These are phyloP conservation scores for Colletotrichum truncatum DNA, from an alignment of 2,329 filamentous ascomycete genomes.

Conservation along the genomic window DNA sequence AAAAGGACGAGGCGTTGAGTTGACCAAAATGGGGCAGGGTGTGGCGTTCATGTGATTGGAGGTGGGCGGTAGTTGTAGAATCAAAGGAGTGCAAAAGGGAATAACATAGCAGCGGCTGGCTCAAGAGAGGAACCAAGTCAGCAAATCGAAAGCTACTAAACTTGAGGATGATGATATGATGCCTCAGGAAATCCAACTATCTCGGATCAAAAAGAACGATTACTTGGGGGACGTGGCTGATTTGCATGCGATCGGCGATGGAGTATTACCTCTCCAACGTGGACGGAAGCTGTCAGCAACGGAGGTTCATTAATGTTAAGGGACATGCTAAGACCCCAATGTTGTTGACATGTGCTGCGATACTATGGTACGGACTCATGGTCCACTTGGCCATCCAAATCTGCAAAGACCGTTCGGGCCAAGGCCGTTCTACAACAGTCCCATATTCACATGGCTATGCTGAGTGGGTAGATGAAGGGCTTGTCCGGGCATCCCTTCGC, in stretches of 20 bases:
- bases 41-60: background rate
- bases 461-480: background rate
- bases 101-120: background rate
- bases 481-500: background rate
- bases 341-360: background rate
- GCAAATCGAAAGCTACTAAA: background rate
- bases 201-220: background rate
- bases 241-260: no score
- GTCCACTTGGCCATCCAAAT: background rate
- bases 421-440: background rate
- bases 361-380: background rate
- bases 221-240: no score
- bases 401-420: background rate
- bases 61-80: no score
- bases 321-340: background rate
- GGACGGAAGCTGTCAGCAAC: conserved; percentile 13
- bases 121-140: background rate
- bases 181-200: no score
- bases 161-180: background rate
- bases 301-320: background rate
- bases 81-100: background rate
- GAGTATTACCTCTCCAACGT: conserved; percentile 4
- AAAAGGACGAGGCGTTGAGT: conserved; percentile 8
- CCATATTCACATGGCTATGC: background rate
- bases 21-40: background rate